Evolutionary conservation across 441 rosid species (phyloP).

Genomic region (Croton setiger): DNA sequence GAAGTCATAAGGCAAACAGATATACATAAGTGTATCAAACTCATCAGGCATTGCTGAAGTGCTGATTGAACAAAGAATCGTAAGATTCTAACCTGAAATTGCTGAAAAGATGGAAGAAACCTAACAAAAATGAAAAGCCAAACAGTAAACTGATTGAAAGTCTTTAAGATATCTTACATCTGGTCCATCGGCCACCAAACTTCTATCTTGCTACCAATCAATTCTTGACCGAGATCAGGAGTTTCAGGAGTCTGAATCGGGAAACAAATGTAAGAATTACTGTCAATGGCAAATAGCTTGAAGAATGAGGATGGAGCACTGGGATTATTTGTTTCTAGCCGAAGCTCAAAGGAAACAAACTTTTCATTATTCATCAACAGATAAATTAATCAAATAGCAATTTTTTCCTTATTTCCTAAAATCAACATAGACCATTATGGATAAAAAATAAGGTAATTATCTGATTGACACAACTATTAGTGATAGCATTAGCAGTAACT

Average conservation of each 20-base stretch:
- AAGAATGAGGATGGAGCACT: neutral
- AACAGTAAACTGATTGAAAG: slow-evolving; percentile 1
- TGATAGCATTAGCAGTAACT: neutral
- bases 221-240: slow-evolving; percentile 35
- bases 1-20: slow-evolving; percentile 4
- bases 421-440: neutral
- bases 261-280: neutral
- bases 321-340: neutral
- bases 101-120: slow-evolving; percentile 5
- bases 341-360: neutral
- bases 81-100: slow-evolving; percentile 9
- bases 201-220: slow-evolving; percentile 59
- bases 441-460: neutral
- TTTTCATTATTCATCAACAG: neutral
- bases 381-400: neutral
- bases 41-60: neutral
- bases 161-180: slow-evolving; percentile 41
- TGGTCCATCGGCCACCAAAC: slow-evolving; percentile 91
- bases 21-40: slow-evolving; percentile 7
- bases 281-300: neutral
- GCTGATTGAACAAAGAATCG: neutral
- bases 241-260: slow-evolving; percentile 39
- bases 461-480: neutral
- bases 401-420: neutral
- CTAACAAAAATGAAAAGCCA: slow-evolving; percentile 8